A percentile compares a stretch with the other conserved stretches of the same genome.
phyloP scores from a whole-genome alignment of 129 eudicot genomes.

The Scalesia atractyloides region DNA sequence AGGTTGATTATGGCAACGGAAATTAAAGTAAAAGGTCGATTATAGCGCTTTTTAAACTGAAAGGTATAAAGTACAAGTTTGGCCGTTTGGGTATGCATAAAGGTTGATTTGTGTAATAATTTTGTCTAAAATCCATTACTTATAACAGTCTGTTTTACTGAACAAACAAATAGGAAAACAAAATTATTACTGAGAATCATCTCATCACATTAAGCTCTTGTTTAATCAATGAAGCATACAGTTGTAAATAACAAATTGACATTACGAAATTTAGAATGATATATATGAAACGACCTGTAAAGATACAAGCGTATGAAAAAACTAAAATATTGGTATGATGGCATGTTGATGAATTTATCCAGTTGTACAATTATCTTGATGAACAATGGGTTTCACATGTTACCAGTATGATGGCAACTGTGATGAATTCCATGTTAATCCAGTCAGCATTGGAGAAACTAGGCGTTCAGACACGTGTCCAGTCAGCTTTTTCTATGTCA shows the following conservation, averaged over 20 bases:
- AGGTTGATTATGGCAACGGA: too few species aligned
- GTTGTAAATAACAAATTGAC: not conserved
- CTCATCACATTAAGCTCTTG: not conserved
- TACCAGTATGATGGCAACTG: conserved; percentile 92
- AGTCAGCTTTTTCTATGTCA: conserved; percentile 75
- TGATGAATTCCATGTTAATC: conserved; percentile 82
- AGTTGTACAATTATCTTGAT: conserved; percentile 20
- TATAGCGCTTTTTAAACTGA: too few species aligned
- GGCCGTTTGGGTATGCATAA: too few species aligned
- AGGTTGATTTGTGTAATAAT: too few species aligned
- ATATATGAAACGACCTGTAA: not conserved
- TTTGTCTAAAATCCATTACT: not conserved
- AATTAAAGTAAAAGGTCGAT: too few species aligned
- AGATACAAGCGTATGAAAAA: conserved; percentile 1
- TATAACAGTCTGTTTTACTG: not conserved
- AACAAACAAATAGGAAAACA: not conserved
- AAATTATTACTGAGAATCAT: not conserved
- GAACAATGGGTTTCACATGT: conserved; percentile 23
- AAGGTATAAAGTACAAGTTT: too few species aligned
- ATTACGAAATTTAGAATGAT: not conserved
- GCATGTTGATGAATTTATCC: conserved; percentile 11
- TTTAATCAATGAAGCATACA: not conserved
- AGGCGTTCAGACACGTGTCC: conserved; percentile 76
- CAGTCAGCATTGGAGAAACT: conserved; percentile 86
- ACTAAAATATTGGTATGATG: not conserved